Conservation (phyloP, 345 rosid species). For the Bruguiera gymnorhiza region DNA sequence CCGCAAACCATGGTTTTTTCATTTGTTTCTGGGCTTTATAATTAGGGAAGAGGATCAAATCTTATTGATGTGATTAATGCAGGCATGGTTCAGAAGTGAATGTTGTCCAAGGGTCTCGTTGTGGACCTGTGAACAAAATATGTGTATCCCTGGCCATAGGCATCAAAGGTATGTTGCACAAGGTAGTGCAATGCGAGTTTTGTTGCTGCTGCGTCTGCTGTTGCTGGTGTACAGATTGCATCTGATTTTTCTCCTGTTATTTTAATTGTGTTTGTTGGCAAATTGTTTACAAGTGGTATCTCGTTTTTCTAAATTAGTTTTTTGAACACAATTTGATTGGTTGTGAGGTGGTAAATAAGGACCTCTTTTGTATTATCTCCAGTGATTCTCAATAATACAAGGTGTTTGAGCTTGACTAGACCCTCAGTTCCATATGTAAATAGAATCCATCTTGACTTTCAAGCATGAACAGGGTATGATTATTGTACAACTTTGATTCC, state of each 20-base stretch:
- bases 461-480: too few relatives aligned
- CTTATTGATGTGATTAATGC: conserved; percentile 21
- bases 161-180: background rate
- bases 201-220: conserved; percentile 6
- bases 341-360: conserved; percentile 14
- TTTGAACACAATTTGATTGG: background rate
- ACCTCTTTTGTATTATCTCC: conserved; percentile 1
- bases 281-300: background rate
- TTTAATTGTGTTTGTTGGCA: background rate
- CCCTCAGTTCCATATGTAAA: background rate
- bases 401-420: conserved; percentile 5
- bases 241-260: background rate
- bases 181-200: background rate
- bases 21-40: too few relatives aligned
- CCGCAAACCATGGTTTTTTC: too few relatives aligned
- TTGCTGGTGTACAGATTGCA: conserved; percentile 19
- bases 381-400: conserved; percentile 16
- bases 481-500: too few relatives aligned
- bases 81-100: conserved; percentile 98
- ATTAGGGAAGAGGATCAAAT: background rate
- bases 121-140: conserved; percentile 85
- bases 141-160: conserved; percentile 74
- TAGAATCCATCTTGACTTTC: too few relatives aligned
- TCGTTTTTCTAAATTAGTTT: background rate
- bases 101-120: conserved; percentile 82